These are phyloP conservation scores for Suillus occidentalis DNA, from an alignment of 768 basidiomycete species.

Conservation along the genomic window DNA sequence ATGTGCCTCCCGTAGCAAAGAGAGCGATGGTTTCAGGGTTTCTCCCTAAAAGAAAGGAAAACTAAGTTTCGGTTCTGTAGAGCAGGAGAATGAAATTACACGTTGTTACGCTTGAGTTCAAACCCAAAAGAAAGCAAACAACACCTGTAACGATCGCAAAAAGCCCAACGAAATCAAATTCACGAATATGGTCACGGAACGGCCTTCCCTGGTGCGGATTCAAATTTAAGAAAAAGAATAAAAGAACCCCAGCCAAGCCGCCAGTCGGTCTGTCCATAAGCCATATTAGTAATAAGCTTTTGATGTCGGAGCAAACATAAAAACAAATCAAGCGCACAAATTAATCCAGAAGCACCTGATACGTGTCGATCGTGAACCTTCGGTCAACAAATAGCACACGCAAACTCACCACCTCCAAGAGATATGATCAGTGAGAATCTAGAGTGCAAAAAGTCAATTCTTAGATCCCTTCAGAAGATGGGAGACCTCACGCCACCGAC, in stretches of 20 bases:
- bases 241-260: constrained; percentile 29
- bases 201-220: constrained; percentile 33
- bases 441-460: background rate
- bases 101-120: constrained; percentile 33
- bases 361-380: constrained; percentile 8
- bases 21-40: constrained; percentile 35
- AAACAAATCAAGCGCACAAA: constrained; percentile 20
- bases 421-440: constrained; percentile 36
- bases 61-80: constrained; percentile 3
- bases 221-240: constrained; percentile 38
- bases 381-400: background rate
- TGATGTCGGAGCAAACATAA: background rate
- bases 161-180: constrained; percentile 44
- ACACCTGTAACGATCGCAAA: constrained; percentile 34
- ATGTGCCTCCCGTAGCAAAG: constrained; percentile 33
- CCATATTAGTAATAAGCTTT: background rate
- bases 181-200: constrained; percentile 28
- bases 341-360: constrained; percentile 38
- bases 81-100: constrained; percentile 22
- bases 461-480: background rate
- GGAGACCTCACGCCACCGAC: constrained; percentile 32
- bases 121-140: constrained; percentile 39
- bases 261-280: constrained; percentile 33
- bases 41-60: constrained; percentile 21
- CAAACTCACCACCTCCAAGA: constrained; percentile 41